Evolutionary conservation across 768 basidiomycete species (phyloP), one percentile per base, ranked within the genome.

Genomic region (Psilocybe cubensis): DNA sequence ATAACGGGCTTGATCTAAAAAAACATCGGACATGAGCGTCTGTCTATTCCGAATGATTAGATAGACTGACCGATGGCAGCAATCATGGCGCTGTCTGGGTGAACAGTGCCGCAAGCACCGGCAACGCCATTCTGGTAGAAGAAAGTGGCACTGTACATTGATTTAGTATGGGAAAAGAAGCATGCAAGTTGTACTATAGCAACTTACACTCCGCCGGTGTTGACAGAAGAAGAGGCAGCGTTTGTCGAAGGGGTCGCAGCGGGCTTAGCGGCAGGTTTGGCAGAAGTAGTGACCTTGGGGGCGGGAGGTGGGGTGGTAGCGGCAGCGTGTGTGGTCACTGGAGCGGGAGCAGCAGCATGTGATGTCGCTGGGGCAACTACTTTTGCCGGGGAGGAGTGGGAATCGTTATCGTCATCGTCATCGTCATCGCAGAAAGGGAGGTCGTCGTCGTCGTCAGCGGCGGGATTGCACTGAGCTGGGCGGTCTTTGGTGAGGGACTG

Each of bases 91-190:
- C 12, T 63, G 72, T 96, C 95, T 2, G 66, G 56, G 79, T 81
- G 74, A 21, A 76, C 72, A 17, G 61, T 66, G 24, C 95, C 96
- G 71, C 96, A 97, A 5, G 92, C 90, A 52, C 95, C 95, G 7
- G 90, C 77, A 35, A 78, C 77, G 45, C 88, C 89, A 45, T 83
- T 74, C 78, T 92, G 91, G 73, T 77, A 82, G 78, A 81, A 93
- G 70, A 71, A 89, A 2, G 87, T 89, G 33, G 82, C 87, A 58
- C 85, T 86, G 27, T 41, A 53, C 47, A 44, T 48, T 48, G 27
- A 56, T 17, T 62, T 23, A 65, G 56, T 28, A 60, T n/a, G 17
- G 29, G 51, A 25, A 56, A 53, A 14, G 58, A 8, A 42, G 23
- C 18, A 43, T 38, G 42, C 28, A 3, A n/a, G 23, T n/a, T 23